Percentiles rank a stretch among this genome's conserved stretches.
Evolutionary conservation across 1,284 basidiomycete genomes (phyloP).

Genomic region (Sporisorium reilianum): DNA sequence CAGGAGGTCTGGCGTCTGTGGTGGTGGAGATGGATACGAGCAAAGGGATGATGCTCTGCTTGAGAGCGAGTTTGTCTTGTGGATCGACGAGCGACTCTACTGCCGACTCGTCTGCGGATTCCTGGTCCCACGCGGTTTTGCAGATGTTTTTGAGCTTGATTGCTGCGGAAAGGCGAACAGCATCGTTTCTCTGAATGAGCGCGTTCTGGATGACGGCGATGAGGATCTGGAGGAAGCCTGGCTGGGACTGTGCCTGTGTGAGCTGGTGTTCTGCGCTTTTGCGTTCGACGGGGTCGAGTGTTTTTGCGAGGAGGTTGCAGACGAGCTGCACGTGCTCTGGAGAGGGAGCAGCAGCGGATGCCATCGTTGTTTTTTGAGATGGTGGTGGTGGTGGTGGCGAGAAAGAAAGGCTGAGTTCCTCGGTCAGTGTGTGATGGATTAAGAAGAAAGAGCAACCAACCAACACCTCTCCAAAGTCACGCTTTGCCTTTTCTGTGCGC

Average conservation of each 20-base stretch:
- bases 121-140: constrained; percentile 62
- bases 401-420: neutral
- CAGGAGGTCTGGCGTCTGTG: constrained; percentile 37
- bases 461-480: neutral
- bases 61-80: constrained; percentile 77
- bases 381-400: neutral
- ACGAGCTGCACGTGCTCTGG: constrained; percentile 59
- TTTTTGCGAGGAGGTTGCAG: constrained; percentile 59
- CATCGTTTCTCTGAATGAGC: constrained; percentile 30
- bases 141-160: constrained; percentile 68
- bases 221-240: constrained; percentile 61
- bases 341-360: constrained; percentile 19
- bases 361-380: no score
- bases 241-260: constrained; percentile 53
- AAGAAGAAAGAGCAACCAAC: constrained; percentile 8
- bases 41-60: constrained; percentile 80
- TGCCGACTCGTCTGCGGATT: constrained; percentile 48
- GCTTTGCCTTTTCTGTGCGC: neutral
- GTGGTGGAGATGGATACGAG: constrained; percentile 78
- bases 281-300: constrained; percentile 59
- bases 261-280: constrained; percentile 62
- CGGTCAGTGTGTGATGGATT: constrained; percentile 6
- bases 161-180: constrained; percentile 64
- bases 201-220: constrained; percentile 60
- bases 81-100: constrained; percentile 14